A percentile compares a stretch with the other conserved stretches of the same genome.
phyloP scores from a whole-genome alignment of 163 green algal genomes.

The Chloroidium sp. region DNA sequence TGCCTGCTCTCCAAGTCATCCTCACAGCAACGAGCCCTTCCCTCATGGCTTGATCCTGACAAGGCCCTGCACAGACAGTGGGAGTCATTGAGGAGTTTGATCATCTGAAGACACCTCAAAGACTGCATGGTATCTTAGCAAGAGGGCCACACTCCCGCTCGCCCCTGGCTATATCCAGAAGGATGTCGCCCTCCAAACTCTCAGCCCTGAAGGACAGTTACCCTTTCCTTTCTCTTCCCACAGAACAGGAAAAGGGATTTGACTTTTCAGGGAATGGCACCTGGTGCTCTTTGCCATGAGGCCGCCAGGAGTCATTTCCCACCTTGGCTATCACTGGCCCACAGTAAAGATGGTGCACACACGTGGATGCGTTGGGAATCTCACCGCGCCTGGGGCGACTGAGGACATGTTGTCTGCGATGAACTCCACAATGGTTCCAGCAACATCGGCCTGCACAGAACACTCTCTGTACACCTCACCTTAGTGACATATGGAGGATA shows the following conservation, averaged over 20 bases:
- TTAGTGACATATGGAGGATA: neutral
- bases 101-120: neutral
- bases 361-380: too few species aligned
- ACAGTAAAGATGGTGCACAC: neutral
- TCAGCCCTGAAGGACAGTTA: too few species aligned
- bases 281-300: too few species aligned
- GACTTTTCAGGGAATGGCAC: too few species aligned
- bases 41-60: slow-evolving; percentile 33
- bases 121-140: neutral
- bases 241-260: too few species aligned
- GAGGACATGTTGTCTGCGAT: slow-evolving; percentile 64
- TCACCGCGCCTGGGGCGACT: slow-evolving; percentile 50
- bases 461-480: slow-evolving; percentile 6
- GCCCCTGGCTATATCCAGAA: too few species aligned
- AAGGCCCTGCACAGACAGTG: slow-evolving; percentile 4
- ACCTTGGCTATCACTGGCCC: neutral
- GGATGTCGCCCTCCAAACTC: too few species aligned
- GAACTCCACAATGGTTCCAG: slow-evolving; percentile 72
- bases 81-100: neutral
- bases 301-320: neutral
- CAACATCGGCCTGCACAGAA: slow-evolving; percentile 55
- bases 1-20: neutral
- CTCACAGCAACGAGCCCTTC: neutral
- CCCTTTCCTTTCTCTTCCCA: too few species aligned
- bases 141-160: too few species aligned